Conservation (phyloP, 768 basidiomycete species). For the Trametes villosa region DNA sequence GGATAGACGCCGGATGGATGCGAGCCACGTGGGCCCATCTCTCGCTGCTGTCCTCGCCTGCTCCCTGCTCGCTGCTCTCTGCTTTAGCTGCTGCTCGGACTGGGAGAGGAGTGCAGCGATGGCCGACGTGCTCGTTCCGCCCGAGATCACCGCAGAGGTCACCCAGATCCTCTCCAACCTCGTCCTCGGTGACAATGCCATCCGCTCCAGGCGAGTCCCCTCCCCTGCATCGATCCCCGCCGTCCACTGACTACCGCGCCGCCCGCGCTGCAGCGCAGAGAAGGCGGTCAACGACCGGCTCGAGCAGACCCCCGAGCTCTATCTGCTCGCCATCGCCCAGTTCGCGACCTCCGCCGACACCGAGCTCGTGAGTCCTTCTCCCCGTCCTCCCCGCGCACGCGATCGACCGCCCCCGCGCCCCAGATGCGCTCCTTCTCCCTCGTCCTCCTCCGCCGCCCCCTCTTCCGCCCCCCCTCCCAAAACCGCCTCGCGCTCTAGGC, state of each 20-base stretch:
- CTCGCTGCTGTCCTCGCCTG: too few species aligned
- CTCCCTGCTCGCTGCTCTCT: too few species aligned
- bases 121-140: constrained; percentile 43
- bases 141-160: constrained; percentile 74
- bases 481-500: constrained; percentile 62
- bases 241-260: not conserved
- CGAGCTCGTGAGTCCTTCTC: constrained; percentile 65
- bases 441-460: constrained; percentile 76
- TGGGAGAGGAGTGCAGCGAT: too few species aligned
- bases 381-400: not conserved
- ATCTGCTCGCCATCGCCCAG: constrained; percentile 77
- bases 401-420: not conserved
- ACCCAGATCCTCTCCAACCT: constrained; percentile 87
- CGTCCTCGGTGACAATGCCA: constrained; percentile 82
- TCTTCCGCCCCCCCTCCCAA: constrained; percentile 59
- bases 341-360: constrained; percentile 78
- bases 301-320: constrained; percentile 76
- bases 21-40: too few species aligned
- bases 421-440: constrained; percentile 88
- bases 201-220: constrained; percentile 62
- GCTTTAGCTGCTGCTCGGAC: too few species aligned
- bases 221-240: not conserved
- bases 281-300: constrained; percentile 82
- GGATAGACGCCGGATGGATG: too few species aligned
- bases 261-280: constrained; percentile 71